Evolutionary conservation across 208 protist species (phyloP), one percentile per base, ranked within the genome.

Genomic region (Borovskyia barvae): DNA sequence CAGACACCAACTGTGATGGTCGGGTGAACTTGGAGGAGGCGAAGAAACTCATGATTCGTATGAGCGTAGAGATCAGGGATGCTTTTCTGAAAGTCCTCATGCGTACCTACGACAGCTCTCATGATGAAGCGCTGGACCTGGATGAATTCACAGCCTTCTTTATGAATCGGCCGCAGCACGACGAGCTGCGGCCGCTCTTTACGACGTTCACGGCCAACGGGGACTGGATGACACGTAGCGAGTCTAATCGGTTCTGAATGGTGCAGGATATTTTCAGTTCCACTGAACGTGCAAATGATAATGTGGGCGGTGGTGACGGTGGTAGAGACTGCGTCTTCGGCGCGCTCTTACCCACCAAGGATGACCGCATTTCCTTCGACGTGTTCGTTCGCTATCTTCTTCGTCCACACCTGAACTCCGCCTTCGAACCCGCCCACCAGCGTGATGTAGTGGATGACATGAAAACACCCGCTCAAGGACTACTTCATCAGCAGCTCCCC

Each of bases 401-500:
- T 6, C 67, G 76, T 42, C 8, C 68, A 30, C 64, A 59, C 40
- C 45, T 25, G 33, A 87, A 84, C 47, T 52, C 62, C 11, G 66
- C 68, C 2, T 42, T 87, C 45, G 8, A 72, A 33, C 42, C 69
- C n/a, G 60, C 47, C 19, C 66, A 63, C 37, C 3, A 37, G 17
- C n/a, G 19, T 15, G 24, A 12, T 5, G 66, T 81, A 24, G 39
- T 65, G 20, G 74, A 94, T 7, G 82, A 94, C 77, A 97, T 97
- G 92, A 79, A n/a, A 45, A 20, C 75, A 76, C 8, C 84, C 90
- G 39, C 53, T 98, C 25, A 65, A 66, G 14, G 50, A 92, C 35
- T 97, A 98, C 76, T 98, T 80, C 60, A 94, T 97, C 59, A 82
- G 80, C 51, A 85, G 80, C 17, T 97, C 89, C 9, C 97, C 98